Evolutionary conservation across 805 yeast genomes (phyloP), one percentile per base, ranked within the genome.

Genomic region (Lipomyces oligophaga): DNA sequence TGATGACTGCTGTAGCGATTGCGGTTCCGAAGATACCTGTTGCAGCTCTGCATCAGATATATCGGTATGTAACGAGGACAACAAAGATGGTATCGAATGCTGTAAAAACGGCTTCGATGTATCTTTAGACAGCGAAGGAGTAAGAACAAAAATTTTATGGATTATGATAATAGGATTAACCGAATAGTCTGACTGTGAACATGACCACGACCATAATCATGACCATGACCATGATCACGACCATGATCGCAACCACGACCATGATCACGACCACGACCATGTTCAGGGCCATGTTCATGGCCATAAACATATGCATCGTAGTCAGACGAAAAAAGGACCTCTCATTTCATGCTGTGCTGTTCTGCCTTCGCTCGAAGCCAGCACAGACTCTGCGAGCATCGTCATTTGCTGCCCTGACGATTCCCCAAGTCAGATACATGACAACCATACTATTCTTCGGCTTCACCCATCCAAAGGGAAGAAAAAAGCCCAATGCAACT

Each of bases 371-470:
- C 21, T 20, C 13, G 43, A 34, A 7, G 20, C 32, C 18, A 18
- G 18, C 6, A 31, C 31, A 4, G 25, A 27, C 43, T 16, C 15
- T 31, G 43, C 25, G 15, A 24, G 18, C 13, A 7, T 27, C 6
- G 30, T 38, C 5, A 22, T 20, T 16, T 45, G 50, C 41, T 46
- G 50, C 30, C 8, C 15, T 16, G 41, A 26, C 8, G 11, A 22
- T 34, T 15, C 38, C n/a, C 38, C 24, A 16, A 19, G 16, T 15
- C 22, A 28, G 16, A 15, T 5, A 13, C 35, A 25, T n/a, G 15
- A 24, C 19, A 31, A 30, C 7, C 51, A 46, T 42, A 27, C 20
- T 13, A 24, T 46, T 8, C 10, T 46, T 21, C 44, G 40, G 11
- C n/a, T 42, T 20, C 34, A 36, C 22, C 34, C 38, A 16, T 2